These are phyloP conservation scores for Dictyostelium citrinum DNA, from an alignment of 78 protist species.

Conservation along the genomic window DNA sequence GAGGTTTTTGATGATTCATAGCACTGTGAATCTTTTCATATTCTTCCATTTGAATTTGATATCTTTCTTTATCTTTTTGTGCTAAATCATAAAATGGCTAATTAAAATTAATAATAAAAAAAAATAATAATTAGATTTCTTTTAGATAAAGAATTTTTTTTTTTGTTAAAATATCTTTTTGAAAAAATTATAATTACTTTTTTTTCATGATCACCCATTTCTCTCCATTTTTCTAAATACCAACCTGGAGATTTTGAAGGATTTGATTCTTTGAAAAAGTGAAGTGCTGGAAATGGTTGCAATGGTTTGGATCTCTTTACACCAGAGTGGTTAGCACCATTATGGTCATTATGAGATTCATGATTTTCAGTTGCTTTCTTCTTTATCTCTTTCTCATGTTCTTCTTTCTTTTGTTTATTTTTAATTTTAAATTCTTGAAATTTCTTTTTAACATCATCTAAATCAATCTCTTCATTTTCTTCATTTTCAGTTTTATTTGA, in stretches of 20 bases:
- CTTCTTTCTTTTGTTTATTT: slow-evolving; percentile 33
- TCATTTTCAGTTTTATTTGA: neutral
- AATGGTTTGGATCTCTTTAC: slow-evolving; percentile 59
- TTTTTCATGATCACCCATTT: slow-evolving; percentile 14
- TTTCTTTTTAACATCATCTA: neutral
- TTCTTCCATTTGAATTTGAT: slow-evolving; percentile 48
- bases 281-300: slow-evolving; percentile 20
- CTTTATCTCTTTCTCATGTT: slow-evolving; percentile 58
- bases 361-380: neutral
- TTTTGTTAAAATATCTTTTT: too few relatives aligned
- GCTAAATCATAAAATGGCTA: slow-evolving; percentile 39
- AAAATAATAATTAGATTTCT: too few relatives aligned
- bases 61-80: slow-evolving; percentile 52
- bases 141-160: too few relatives aligned
- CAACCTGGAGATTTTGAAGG: slow-evolving; percentile 14
- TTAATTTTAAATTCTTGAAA: slow-evolving; percentile 36
- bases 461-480: slow-evolving; percentile 19
- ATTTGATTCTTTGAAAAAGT: slow-evolving; percentile 31
- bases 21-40: slow-evolving; percentile 48
- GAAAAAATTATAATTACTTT: neutral
- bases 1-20: slow-evolving; percentile 38
- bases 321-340: neutral
- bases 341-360: neutral
- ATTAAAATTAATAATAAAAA: neutral
- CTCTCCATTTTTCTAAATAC: slow-evolving; percentile 49